Conservation (phyloP, 2,329 filamentous ascomycete genomes). For the Cladosporium phlei region DNA sequence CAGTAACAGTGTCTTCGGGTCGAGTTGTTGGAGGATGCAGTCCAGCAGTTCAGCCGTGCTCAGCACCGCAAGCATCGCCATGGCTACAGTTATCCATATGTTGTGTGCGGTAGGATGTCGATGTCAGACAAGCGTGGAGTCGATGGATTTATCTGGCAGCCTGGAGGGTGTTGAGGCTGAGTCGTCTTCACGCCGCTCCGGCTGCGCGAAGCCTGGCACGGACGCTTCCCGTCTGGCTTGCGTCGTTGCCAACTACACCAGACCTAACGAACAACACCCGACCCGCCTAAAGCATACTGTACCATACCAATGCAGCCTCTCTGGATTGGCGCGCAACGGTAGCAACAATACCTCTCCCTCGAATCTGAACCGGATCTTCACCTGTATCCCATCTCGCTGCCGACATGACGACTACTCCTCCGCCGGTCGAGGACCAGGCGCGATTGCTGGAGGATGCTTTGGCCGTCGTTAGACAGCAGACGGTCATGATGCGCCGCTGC, state of each 20-base stretch:
- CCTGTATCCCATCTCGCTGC: neutral
- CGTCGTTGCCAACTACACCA: neutral
- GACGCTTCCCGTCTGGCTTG: neutral
- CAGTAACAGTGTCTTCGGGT: slow-evolving; percentile 6
- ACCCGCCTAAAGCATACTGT: neutral
- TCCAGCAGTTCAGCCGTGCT: slow-evolving; percentile 11
- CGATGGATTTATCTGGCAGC: too few relatives aligned
- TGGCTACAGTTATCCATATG: too few relatives aligned
- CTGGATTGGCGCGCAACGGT: slow-evolving; percentile 11
- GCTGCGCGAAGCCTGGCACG: too few relatives aligned
- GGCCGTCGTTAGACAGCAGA: slow-evolving; percentile 94
- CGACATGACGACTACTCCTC: slow-evolving; percentile 43
- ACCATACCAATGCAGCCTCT: slow-evolving; percentile 11
- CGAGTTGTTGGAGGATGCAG: neutral
- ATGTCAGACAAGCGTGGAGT: too few relatives aligned
- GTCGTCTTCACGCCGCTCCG: too few relatives aligned
- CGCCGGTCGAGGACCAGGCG: slow-evolving; percentile 57
- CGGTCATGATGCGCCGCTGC: slow-evolving; percentile 93
- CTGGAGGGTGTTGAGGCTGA: too few relatives aligned
- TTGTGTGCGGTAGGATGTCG: too few relatives aligned
- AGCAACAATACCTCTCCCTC: neutral
- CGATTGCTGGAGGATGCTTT: slow-evolving; percentile 96
- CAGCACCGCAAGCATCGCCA: too few relatives aligned
- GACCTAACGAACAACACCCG: too few relatives aligned
- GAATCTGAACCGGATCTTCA: neutral